Evolutionary conservation across 345 rosid genomes (phyloP).

Genomic region (Mercurialis annua): DNA sequence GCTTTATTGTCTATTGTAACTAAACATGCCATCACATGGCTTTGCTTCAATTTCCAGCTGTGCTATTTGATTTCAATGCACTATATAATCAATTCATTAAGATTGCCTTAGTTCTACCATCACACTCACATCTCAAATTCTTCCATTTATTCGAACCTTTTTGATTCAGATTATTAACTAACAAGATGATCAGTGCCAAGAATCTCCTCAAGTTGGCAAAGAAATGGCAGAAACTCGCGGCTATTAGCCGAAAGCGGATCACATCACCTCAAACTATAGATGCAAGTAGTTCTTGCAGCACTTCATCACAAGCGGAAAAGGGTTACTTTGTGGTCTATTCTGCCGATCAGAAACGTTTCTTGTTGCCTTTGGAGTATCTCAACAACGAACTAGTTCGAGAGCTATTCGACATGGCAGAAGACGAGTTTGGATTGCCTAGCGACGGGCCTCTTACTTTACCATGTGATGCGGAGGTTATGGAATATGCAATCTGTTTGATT

Average conservation of each 20-base stretch:
- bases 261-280: neutral
- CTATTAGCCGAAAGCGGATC: neutral
- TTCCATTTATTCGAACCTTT: no score
- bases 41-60: no score
- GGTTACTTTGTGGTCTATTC: conserved; percentile 16
- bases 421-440: conserved; percentile 13
- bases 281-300: neutral
- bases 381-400: neutral
- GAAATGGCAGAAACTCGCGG: conserved; percentile 10
- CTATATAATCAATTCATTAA: no score
- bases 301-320: neutral
- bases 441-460: conserved; percentile 12
- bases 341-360: conserved; percentile 1
- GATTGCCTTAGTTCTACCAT: no score
- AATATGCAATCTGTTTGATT: neutral
- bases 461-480: conserved; percentile 8
- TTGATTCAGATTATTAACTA: no score
- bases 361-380: conserved; percentile 15
- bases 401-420: conserved; percentile 16
- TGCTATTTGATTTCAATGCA: no score
- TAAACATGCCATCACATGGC: no score
- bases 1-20: no score
- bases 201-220: conserved; percentile 7
- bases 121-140: no score
- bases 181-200: conserved; percentile 4